These are phyloP conservation scores for Neopestalotiopsis sp. DNA, from an alignment of 2,329 filamentous ascomycete genomes.

Conservation along the genomic window DNA sequence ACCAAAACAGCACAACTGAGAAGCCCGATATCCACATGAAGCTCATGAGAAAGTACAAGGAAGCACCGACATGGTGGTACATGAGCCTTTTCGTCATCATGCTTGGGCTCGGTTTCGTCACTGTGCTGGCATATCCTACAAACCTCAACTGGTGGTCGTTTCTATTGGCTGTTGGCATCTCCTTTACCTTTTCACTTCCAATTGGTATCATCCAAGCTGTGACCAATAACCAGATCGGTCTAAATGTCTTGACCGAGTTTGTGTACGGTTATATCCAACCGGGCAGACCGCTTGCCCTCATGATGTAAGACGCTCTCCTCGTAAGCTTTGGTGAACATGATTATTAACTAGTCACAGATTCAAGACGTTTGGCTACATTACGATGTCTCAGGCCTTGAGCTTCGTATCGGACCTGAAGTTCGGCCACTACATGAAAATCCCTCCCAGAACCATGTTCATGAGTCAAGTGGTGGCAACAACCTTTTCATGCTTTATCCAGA, in stretches of 20 bases:
- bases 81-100: conserved; percentile 60
- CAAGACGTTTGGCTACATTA: conserved; percentile 68
- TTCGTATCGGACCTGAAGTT: conserved; percentile 73
- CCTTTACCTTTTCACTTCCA: conserved; percentile 67
- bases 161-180: conserved; percentile 67
- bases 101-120: conserved; percentile 57
- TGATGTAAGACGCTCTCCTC: conserved; percentile 57
- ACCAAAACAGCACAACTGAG: conserved; percentile 61
- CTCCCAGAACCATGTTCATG: conserved; percentile 64
- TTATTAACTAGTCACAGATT: conserved; percentile 47
- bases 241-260: conserved; percentile 79
- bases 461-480: conserved; percentile 70
- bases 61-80: conserved; percentile 70
- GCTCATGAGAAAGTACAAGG: conserved; percentile 66
- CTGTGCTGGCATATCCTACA: conserved; percentile 66
- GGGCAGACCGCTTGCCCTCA: conserved; percentile 72
- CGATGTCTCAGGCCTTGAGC: conserved; percentile 67
- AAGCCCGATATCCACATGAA: conserved; percentile 69
- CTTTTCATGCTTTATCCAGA: conserved; percentile 69
- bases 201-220: conserved; percentile 73
- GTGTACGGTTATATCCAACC: conserved; percentile 78
- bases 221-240: conserved; percentile 72
- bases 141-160: conserved; percentile 77
- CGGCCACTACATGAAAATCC: conserved; percentile 76
- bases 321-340: conserved; percentile 4